Evolutionary conservation across 345 rosid genomes (phyloP).

Genomic region (Crucihimalaya himalaica): DNA sequence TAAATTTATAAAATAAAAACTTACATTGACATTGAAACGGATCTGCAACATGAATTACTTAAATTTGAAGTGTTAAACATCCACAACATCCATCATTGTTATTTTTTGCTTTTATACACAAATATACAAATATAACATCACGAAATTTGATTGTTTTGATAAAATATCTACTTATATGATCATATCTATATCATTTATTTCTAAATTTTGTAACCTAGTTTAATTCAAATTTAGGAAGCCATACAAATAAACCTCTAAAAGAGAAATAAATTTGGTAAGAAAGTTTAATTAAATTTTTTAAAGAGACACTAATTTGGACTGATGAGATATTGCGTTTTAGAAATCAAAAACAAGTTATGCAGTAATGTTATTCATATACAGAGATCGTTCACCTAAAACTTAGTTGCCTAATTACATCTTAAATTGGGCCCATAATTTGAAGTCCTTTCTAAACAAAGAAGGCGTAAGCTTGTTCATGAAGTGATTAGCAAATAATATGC

Average conservation of each 20-base stretch:
- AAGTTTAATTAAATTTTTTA: background rate
- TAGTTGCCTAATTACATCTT: slow-evolving; percentile 16
- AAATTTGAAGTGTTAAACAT: no score
- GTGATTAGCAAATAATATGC: slow-evolving; percentile 2
- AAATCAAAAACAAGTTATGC: background rate
- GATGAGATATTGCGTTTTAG: background rate
- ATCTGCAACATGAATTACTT: no score
- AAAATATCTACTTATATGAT: no score
- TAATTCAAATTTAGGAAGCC: no score
- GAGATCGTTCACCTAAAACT: slow-evolving; percentile 30
- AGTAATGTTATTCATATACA: slow-evolving; percentile 12
- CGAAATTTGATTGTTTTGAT: no score
- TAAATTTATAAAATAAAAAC: no score
- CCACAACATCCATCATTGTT: no score
- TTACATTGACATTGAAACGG: no score
- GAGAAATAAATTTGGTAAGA: background rate
- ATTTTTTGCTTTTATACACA: no score
- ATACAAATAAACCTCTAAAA: background rate
- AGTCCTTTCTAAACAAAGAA: slow-evolving; percentile 23
- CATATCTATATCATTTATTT: no score
- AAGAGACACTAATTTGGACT: slow-evolving; percentile 19
- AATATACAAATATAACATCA: no score
- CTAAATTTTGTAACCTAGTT: no score
- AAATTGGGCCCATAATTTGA: slow-evolving; percentile 9
- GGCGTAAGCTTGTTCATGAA: slow-evolving; percentile 18